phyloP scores from a whole-genome alignment of 2,329 filamentous ascomycete genomes.

The Meredithiella fracta region DNA sequence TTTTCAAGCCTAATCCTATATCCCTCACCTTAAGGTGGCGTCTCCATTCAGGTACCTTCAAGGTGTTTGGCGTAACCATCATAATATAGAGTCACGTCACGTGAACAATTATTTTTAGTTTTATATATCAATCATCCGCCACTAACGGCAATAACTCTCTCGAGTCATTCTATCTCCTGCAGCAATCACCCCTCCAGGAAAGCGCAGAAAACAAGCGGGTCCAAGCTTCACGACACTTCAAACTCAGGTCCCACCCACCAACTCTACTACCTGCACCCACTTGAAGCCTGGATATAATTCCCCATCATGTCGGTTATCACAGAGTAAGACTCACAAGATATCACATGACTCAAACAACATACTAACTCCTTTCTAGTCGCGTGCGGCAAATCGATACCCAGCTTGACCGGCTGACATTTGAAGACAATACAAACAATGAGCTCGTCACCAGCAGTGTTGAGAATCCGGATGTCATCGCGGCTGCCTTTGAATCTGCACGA shows the following conservation, averaged over 20 bases:
- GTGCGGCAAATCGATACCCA: conserved; percentile 48
- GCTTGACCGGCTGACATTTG: conserved; percentile 44
- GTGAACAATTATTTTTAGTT: too few species aligned
- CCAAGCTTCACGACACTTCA: background rate
- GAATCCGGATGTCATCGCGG: conserved; percentile 24
- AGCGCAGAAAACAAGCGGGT: background rate
- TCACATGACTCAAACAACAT: too few species aligned
- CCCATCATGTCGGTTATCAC: conserved; percentile 30
- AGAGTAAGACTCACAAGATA: conserved; percentile 25
- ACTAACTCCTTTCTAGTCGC: conserved; percentile 28
- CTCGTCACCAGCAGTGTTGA: conserved; percentile 17
- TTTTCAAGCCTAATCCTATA: too few species aligned
- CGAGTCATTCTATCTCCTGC: background rate
- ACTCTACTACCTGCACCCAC: background rate
- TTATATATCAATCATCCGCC: too few species aligned
- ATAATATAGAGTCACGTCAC: too few species aligned
- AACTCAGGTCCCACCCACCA: background rate
- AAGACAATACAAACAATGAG: conserved; percentile 17
- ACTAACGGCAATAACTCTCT: background rate
- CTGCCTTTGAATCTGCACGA: conserved; percentile 32
- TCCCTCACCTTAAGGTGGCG: too few species aligned
- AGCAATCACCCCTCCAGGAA: background rate
- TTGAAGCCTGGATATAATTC: background rate
- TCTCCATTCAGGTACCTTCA: too few species aligned
- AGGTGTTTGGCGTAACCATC: too few species aligned